Evolutionary conservation across 805 yeast genomes (phyloP).

Genomic region (Jamesozyma lodderae): DNA sequence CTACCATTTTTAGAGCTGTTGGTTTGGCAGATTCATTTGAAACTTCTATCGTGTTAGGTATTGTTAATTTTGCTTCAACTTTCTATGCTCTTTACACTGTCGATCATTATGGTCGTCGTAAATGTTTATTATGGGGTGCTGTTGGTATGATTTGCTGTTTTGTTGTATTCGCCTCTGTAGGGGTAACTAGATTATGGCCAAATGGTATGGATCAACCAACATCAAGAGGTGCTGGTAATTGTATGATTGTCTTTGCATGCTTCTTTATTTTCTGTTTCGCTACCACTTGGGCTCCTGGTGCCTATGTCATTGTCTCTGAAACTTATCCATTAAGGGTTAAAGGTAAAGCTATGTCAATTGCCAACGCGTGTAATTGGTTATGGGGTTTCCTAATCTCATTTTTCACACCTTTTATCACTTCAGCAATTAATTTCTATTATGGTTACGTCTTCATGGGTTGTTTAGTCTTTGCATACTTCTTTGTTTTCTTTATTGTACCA

Average conservation of each 20-base stretch:
- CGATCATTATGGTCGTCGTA: slow-evolving; percentile 49
- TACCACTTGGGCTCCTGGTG: slow-evolving; percentile 70
- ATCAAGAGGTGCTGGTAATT: slow-evolving; percentile 52
- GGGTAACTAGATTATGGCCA: slow-evolving; percentile 42
- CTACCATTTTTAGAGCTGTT: slow-evolving; percentile 53
- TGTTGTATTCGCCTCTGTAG: slow-evolving; percentile 50
- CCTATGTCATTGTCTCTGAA: slow-evolving; percentile 60
- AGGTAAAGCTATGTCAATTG: slow-evolving; percentile 49
- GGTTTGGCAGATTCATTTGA: slow-evolving; percentile 52
- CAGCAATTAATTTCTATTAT: slow-evolving; percentile 57
- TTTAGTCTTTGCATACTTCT: slow-evolving; percentile 48
- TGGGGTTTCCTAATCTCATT: slow-evolving; percentile 66
- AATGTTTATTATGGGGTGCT: slow-evolving; percentile 41
- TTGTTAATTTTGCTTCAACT: slow-evolving; percentile 54
- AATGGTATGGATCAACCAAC: slow-evolving; percentile 28
- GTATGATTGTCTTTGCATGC: slow-evolving; percentile 66
- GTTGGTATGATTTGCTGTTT: slow-evolving; percentile 41
- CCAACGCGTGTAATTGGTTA: slow-evolving; percentile 56
- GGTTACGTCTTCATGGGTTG: slow-evolving; percentile 62
- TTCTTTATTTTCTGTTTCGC: slow-evolving; percentile 69
- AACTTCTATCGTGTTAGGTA: slow-evolving; percentile 53
- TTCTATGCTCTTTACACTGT: slow-evolving; percentile 43
- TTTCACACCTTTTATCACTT: slow-evolving; percentile 66
- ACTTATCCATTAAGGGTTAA: slow-evolving; percentile 66
- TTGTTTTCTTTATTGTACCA: slow-evolving; percentile 62